phyloP scores from a whole-genome alignment of 306 rosid genomes.

The Casuarina cunninghamiana region DNA sequence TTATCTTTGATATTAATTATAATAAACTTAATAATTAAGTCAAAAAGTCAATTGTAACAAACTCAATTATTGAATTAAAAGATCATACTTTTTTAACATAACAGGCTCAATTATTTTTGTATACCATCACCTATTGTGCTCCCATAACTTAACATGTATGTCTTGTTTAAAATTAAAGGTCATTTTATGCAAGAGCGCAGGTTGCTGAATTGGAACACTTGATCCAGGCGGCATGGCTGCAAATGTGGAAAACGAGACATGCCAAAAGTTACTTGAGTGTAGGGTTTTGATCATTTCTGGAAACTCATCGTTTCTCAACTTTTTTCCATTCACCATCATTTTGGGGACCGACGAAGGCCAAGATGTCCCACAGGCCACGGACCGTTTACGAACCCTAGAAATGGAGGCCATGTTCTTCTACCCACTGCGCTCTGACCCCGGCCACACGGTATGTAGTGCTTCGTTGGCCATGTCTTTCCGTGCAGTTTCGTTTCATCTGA shows the following conservation, averaged over 20 bases:
- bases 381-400: slow-evolving; percentile 23
- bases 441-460: slow-evolving; percentile 25
- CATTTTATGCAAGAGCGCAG: neutral
- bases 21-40: too few relatives aligned
- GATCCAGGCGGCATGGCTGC: neutral
- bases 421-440: slow-evolving; percentile 11
- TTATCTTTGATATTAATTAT: too few relatives aligned
- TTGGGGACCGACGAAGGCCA: slow-evolving; percentile 11
- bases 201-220: neutral
- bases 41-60: too few relatives aligned
- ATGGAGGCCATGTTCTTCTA: slow-evolving; percentile 12
- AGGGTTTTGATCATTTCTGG: neutral
- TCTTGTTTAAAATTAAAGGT: neutral
- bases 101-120: too few relatives aligned
- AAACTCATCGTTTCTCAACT: neutral
- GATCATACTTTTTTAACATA: too few relatives aligned
- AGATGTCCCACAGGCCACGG: slow-evolving; percentile 32
- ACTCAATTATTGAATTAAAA: too few relatives aligned
- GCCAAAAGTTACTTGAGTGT: neutral
- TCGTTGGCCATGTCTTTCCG: neutral
- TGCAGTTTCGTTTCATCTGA: neutral
- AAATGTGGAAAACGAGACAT: neutral
- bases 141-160: too few relatives aligned
- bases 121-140: neutral
- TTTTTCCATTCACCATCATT: neutral